These are phyloP conservation scores for Pythium aphanidermatum DNA, from an alignment of 352 stramenopile species.

Conservation along the genomic window DNA sequence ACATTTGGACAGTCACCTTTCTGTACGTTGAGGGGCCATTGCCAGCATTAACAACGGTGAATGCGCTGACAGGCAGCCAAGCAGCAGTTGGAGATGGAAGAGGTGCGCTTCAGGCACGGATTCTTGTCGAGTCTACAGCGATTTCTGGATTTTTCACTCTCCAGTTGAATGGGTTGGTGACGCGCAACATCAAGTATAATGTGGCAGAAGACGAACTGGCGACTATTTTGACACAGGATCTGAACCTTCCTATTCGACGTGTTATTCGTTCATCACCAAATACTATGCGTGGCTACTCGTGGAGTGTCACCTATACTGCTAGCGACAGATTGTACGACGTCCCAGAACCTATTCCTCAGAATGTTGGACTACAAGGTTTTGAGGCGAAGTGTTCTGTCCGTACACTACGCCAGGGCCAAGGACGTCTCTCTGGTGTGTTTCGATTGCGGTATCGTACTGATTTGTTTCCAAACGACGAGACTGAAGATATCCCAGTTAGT, in stretches of 20 bases:
- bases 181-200: constrained; percentile 64
- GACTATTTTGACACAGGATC: constrained; percentile 54
- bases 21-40: constrained; percentile 56
- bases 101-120: constrained; percentile 24
- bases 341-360: constrained; percentile 39
- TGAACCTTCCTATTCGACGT: constrained; percentile 47
- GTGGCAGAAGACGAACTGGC: constrained; percentile 46
- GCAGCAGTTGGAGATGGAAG: constrained; percentile 61
- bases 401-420: constrained; percentile 54
- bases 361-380: constrained; percentile 49
- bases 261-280: constrained; percentile 37
- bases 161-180: constrained; percentile 43
- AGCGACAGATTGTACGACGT: constrained; percentile 64
- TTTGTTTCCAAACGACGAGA: constrained; percentile 71
- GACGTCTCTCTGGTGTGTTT: constrained; percentile 62
- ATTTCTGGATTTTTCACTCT: constrained; percentile 65
- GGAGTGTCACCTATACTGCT: constrained; percentile 71
- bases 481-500: constrained; percentile 50
- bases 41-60: constrained; percentile 35
- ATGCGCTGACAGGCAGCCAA: constrained; percentile 38
- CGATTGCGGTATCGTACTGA: constrained; percentile 62
- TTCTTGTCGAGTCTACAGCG: constrained; percentile 56
- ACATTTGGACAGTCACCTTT: constrained; percentile 77
- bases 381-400: constrained; percentile 36
- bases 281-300: constrained; percentile 48